Percentiles rank a stretch among this genome's conserved stretches.
These are phyloP conservation scores for Lactarius tabidus DNA, from an alignment of 768 basidiomycete genomes.

Conservation along the genomic window DNA sequence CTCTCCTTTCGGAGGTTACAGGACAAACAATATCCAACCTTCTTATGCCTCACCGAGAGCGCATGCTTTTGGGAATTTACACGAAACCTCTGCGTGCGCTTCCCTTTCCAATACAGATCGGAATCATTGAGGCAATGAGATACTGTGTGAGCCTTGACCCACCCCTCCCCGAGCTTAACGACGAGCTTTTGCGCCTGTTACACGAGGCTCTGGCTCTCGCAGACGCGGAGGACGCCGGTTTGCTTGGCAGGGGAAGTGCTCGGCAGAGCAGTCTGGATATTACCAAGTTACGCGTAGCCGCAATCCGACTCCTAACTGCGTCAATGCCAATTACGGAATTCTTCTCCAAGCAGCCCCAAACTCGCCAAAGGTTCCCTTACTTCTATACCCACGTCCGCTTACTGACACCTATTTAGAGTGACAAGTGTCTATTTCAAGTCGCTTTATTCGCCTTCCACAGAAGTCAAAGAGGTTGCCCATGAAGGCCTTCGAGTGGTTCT, in stretches of 20 bases:
- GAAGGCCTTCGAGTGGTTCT: conserved; percentile 89
- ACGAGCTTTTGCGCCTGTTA: conserved; percentile 84
- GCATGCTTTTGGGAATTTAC: conserved; percentile 85
- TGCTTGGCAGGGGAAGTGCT: conserved; percentile 68
- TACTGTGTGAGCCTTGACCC: conserved; percentile 90
- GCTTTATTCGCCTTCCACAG: conserved; percentile 83
- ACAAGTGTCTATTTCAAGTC: conserved; percentile 98
- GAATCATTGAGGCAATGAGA: conserved; percentile 94
- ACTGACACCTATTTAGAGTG: conserved; percentile 49
- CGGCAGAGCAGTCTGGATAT: conserved; percentile 80
- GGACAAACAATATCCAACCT: conserved; percentile 71
- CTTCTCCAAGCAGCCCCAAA: conserved; percentile 77
- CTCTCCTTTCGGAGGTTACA: conserved; percentile 68
- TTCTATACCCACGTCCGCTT: not conserved
- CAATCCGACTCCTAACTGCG: conserved; percentile 88
- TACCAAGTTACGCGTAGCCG: conserved; percentile 86
- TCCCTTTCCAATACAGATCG: conserved; percentile 93
- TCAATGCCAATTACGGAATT: conserved; percentile 95
- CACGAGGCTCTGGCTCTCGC: conserved; percentile 94
- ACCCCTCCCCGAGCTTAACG: conserved; percentile 85
- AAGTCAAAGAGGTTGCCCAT: conserved; percentile 94
- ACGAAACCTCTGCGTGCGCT: conserved; percentile 95
- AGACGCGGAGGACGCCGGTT: conserved; percentile 87
- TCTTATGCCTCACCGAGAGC: conserved; percentile 79
- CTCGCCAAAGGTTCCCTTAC: conserved; percentile 69